Evolutionary conservation across 23 red algal genomes (phyloP), one percentile per base, ranked within the genome.

Genomic region (Rhodosorus marinus): DNA sequence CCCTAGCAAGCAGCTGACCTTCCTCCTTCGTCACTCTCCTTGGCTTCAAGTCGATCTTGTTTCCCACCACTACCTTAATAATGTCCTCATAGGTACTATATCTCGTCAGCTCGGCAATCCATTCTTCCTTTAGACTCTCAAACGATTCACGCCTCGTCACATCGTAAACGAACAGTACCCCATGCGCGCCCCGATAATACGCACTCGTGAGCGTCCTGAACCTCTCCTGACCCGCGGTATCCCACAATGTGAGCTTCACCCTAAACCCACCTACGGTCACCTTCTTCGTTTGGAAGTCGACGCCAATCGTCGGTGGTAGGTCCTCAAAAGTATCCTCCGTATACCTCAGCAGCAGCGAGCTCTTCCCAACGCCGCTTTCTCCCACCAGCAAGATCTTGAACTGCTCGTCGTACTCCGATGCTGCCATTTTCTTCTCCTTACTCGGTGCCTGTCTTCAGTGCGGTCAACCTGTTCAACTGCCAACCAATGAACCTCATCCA

Each of bases 221-320:
- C 14, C 87, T 66, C 61, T 94, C 87, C 62, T 94, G 87, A 28
- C 87, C 87, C 27, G 87, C 87, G 33, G 87, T 94, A 49, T 94
- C 87, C 87, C 87, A 94, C 29, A 94, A 83, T 57, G 83, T 76
- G 24, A 94, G 77, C 59, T 94, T 94, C 55, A 94, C 76, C 1
- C 17, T n/a, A n/a, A n/a, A n/a, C n/a, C n/a, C n/a, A n/a, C n/a
- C n/a, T n/a, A n/a, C n/a, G n/a, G n/a, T n/a, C n/a, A n/a, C n/a
- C n/a, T n/a, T n/a, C n/a, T n/a, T n/a, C n/a, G n/a, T n/a, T n/a
- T n/a, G n/a, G n/a, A n/a, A n/a, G n/a, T n/a, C n/a, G n/a, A n/a
- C n/a, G n/a, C n/a, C n/a, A n/a, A n/a, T n/a, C n/a, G n/a, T n/a
- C n/a, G n/a, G n/a, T n/a, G n/a, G n/a, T n/a, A n/a, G n/a, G n/a